Conservation (phyloP, 1,139 yeast species). For the Nadsonia starkeyi-henricii region DNA sequence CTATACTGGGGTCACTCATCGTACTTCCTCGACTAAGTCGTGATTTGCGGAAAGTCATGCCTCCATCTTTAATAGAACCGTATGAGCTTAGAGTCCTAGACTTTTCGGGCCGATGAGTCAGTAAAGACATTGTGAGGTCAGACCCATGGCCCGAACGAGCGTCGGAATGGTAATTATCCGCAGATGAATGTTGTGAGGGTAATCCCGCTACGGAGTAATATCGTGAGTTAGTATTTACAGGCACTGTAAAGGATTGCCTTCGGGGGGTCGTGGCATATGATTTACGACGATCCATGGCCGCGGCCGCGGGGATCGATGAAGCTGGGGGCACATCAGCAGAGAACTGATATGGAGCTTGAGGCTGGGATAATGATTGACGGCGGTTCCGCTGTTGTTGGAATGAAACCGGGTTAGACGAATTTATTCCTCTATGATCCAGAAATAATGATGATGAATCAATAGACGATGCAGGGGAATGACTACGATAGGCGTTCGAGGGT, state of each 20-base stretch:
- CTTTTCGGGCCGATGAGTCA: too few species aligned
- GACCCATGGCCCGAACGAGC: too few species aligned
- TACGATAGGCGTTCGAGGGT: background rate
- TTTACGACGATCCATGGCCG: background rate
- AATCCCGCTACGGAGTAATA: background rate
- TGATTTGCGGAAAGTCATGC: too few species aligned
- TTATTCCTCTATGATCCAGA: background rate
- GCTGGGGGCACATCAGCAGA: background rate
- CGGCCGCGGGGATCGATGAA: background rate
- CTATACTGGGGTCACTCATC: constrained; percentile 1
- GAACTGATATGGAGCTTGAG: background rate
- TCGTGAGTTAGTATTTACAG: background rate
- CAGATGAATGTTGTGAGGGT: background rate
- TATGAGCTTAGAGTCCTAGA: too few species aligned
- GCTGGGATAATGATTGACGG: background rate
- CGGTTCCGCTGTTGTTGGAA: background rate
- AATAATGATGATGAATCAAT: background rate
- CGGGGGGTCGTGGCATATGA: background rate
- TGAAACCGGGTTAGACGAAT: background rate
- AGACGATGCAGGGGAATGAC: background rate
- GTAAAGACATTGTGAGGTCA: too few species aligned
- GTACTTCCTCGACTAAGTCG: too few species aligned
- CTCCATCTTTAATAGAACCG: too few species aligned
- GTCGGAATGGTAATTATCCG: too few species aligned
- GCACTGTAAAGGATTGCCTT: too few species aligned